Conservation (phyloP, 75 land plant genomes). For the Pinus taeda region DNA sequence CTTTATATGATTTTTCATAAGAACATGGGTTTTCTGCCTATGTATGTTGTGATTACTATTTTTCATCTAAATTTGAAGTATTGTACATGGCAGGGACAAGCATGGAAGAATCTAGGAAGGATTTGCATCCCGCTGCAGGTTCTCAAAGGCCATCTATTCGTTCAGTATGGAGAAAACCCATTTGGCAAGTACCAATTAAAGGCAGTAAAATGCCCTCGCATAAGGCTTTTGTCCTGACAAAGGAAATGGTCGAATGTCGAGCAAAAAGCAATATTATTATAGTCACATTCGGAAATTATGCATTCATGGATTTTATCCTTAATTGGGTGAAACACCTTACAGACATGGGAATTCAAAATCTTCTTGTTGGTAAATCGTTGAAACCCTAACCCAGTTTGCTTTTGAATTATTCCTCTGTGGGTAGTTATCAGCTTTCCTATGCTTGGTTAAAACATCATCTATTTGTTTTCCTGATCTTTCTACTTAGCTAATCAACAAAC, state of each 20-base stretch:
- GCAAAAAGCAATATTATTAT: slow-evolving; percentile 81
- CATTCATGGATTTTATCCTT: slow-evolving; percentile 94
- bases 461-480: neutral
- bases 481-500: no score
- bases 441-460: neutral
- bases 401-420: neutral
- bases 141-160: neutral
- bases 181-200: slow-evolving; percentile 73
- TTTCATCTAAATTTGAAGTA: neutral
- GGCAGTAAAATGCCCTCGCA: slow-evolving; percentile 64
- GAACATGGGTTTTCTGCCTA: neutral
- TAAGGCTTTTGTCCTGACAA: slow-evolving; percentile 58
- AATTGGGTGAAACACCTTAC: slow-evolving; percentile 97
- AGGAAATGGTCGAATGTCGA: slow-evolving; percentile 65
- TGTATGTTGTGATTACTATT: slow-evolving; percentile 3
- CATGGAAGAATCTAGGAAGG: slow-evolving; percentile 5
- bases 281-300: slow-evolving; percentile 95
- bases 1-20: neutral
- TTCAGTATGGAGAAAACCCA: slow-evolving; percentile 35
- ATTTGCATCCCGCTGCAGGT: neutral
- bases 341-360: slow-evolving; percentile 63
- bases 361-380: slow-evolving; percentile 76
- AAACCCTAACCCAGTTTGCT: neutral
- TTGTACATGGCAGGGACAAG: slow-evolving; percentile 8
- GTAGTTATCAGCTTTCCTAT: neutral